Evolutionary conservation across 345 rosid genomes (phyloP).

Genomic region (Populus davidiana): DNA sequence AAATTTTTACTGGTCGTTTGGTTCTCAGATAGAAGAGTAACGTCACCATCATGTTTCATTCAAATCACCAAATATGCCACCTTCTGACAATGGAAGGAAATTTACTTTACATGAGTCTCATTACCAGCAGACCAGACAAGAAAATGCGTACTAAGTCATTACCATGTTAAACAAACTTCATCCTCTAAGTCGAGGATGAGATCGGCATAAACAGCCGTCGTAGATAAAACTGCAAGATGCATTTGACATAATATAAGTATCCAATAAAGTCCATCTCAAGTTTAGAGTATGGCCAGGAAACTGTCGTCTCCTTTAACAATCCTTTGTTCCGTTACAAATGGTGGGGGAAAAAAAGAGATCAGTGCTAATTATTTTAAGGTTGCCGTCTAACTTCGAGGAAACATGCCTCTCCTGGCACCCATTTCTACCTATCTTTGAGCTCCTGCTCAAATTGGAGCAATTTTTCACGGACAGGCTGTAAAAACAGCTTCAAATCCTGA

Average conservation of each 20-base stretch:
- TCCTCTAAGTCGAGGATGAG: neutral
- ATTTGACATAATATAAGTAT: neutral
- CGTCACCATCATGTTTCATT: no score
- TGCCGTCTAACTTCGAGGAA: neutral
- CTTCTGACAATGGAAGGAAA: neutral
- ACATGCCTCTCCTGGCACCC: neutral
- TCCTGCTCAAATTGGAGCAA: slow-evolving; percentile 75
- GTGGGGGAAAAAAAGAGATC: neutral
- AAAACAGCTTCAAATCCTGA: slow-evolving; percentile 59
- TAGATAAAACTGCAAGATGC: neutral
- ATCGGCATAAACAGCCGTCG: neutral
- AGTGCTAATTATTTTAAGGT: neutral
- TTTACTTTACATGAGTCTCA: neutral
- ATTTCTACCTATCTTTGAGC: slow-evolving; percentile 61
- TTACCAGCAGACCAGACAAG: neutral
- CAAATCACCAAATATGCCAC: neutral
- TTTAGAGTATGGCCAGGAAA: neutral
- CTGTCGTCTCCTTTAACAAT: slow-evolving; percentile 4
- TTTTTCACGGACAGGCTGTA: slow-evolving; percentile 71
- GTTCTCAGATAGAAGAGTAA: no score
- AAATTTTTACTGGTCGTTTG: no score
- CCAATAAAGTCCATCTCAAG: neutral
- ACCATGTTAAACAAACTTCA: neutral
- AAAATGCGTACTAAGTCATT: neutral
- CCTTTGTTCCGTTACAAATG: slow-evolving; percentile 14